These are phyloP conservation scores for Bremia lactucae DNA, from an alignment of 352 stramenopile genomes.

Conservation along the genomic window DNA sequence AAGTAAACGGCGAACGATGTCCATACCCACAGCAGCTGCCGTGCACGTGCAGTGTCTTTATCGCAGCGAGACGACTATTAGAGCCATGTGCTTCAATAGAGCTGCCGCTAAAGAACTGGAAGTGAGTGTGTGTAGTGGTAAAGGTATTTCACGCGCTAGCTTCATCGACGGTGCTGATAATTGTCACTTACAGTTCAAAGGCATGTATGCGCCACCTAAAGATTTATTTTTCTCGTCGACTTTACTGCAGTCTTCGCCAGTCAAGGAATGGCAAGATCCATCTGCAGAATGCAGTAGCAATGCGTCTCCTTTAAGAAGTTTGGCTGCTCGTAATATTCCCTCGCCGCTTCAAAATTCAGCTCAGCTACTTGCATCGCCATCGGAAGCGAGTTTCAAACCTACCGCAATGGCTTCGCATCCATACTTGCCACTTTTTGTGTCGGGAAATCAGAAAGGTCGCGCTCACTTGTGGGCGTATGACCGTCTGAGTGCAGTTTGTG, in stretches of 20 bases:
- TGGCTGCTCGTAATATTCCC: slow-evolving; percentile 14
- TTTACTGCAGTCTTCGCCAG: slow-evolving; percentile 8
- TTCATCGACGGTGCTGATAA: slow-evolving; percentile 59
- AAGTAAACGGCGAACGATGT: slow-evolving; percentile 43
- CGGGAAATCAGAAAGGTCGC: slow-evolving; percentile 67
- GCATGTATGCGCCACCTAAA: slow-evolving; percentile 56
- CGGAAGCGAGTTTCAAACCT: slow-evolving; percentile 55
- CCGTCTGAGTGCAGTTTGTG: slow-evolving; percentile 52
- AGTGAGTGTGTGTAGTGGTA: slow-evolving; percentile 66
- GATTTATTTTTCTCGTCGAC: slow-evolving; percentile 27
- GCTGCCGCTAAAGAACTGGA: slow-evolving; percentile 40
- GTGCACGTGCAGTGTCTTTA: slow-evolving; percentile 63
- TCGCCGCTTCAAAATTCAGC: slow-evolving; percentile 20
- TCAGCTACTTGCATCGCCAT: slow-evolving; percentile 24
- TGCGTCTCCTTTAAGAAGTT: slow-evolving; percentile 15
- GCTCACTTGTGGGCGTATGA: slow-evolving; percentile 82
- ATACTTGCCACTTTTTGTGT: slow-evolving; percentile 70
- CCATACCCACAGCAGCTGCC: slow-evolving; percentile 15
- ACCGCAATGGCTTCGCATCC: slow-evolving; percentile 65
- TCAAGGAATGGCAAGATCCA: slow-evolving; percentile 15
- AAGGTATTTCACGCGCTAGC: slow-evolving; percentile 57
- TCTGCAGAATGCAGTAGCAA: slow-evolving; percentile 11
- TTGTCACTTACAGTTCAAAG: slow-evolving; percentile 73
- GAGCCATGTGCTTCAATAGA: slow-evolving; percentile 74
- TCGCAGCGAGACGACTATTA: slow-evolving; percentile 71